These are phyloP conservation scores for Candida montana DNA, from an alignment of 805 yeast species.

Conservation along the genomic window DNA sequence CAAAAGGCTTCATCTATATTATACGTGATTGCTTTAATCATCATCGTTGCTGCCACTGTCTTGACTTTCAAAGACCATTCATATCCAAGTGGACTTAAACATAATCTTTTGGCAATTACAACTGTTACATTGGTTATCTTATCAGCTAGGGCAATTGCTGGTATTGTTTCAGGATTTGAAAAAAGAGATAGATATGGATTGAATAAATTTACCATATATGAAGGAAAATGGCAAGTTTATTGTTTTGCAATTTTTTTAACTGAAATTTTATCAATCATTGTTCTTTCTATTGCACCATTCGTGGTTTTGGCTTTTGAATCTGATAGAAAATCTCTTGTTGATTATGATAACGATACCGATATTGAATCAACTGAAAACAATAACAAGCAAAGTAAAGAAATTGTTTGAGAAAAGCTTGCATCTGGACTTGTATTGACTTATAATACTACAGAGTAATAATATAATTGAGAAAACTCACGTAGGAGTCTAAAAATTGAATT, in stretches of 20 bases:
- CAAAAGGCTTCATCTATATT: constrained; percentile 2
- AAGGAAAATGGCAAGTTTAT: constrained; percentile 6
- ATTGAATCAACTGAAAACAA: background rate
- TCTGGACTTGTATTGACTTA: too few species aligned
- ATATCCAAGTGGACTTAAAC: background rate
- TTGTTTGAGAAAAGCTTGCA: too few species aligned
- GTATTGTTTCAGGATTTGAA: constrained; percentile 1
- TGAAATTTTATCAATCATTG: constrained; percentile 1
- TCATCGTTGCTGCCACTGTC: background rate
- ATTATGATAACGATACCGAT: background rate
- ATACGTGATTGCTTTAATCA: background rate
- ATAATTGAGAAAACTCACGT: too few species aligned
- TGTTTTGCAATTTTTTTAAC: constrained; percentile 2
- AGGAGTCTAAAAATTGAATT: too few species aligned
- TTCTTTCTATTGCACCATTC: background rate
- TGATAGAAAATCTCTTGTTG: background rate
- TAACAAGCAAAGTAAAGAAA: too few species aligned
- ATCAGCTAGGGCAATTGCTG: constrained; percentile 1
- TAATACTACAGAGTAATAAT: too few species aligned
- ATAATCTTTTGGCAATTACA: background rate
- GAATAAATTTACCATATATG: constrained; percentile 4
- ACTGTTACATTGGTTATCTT: background rate
- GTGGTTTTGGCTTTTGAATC: constrained; percentile 2
- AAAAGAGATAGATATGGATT: constrained; percentile 1
- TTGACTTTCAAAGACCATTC: background rate